Percentiles rank a stretch among this genome's conserved stretches.
Evolutionary conservation across 2,329 filamentous ascomycete genomes (phyloP).

Genomic region (Trichoderma sp.): DNA sequence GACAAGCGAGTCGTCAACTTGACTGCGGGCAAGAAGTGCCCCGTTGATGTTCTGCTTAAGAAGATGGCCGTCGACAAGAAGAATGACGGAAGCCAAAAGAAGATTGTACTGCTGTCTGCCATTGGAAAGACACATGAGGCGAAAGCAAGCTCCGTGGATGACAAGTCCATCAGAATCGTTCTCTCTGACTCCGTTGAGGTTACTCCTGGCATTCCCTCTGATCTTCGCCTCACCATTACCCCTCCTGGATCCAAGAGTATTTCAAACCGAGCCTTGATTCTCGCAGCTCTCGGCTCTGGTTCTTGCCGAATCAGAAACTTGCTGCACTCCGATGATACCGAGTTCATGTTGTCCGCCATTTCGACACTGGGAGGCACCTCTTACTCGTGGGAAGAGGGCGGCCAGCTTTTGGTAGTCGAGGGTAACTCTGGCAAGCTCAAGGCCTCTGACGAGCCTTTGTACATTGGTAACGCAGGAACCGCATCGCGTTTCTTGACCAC

Average conservation of each 20-base stretch:
- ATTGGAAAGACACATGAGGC: conserved; percentile 87
- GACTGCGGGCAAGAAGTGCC: conserved; percentile 82
- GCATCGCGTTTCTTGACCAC: conserved; percentile 94
- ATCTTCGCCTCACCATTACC: conserved; percentile 69
- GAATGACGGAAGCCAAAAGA: conserved; percentile 93
- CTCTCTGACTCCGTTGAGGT: conserved; percentile 77
- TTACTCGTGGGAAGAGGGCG: conserved; percentile 91
- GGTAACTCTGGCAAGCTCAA: conserved; percentile 84
- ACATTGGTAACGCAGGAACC: conserved; percentile 94
- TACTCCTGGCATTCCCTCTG: conserved; percentile 64
- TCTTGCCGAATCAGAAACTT: conserved; percentile 87
- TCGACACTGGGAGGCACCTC: conserved; percentile 78
- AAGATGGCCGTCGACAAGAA: conserved; percentile 99
- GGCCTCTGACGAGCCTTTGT: conserved; percentile 74
- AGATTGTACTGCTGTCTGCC: conserved; percentile 85
- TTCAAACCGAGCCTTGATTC: conserved; percentile 90
- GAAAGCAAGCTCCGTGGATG: conserved; percentile 84
- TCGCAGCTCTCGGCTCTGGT: conserved; percentile 85
- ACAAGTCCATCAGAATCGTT: conserved; percentile 77
- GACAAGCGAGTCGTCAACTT: conserved; percentile 80
- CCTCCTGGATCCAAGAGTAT: conserved; percentile 97
- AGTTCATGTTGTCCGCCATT: conserved; percentile 96
- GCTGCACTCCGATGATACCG: conserved; percentile 92
- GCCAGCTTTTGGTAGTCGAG: conserved; percentile 83
- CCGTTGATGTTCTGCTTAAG: conserved; percentile 77